These are phyloP conservation scores for Excoecaria agallocha DNA, from an alignment of 345 rosid species.

Conservation along the genomic window DNA sequence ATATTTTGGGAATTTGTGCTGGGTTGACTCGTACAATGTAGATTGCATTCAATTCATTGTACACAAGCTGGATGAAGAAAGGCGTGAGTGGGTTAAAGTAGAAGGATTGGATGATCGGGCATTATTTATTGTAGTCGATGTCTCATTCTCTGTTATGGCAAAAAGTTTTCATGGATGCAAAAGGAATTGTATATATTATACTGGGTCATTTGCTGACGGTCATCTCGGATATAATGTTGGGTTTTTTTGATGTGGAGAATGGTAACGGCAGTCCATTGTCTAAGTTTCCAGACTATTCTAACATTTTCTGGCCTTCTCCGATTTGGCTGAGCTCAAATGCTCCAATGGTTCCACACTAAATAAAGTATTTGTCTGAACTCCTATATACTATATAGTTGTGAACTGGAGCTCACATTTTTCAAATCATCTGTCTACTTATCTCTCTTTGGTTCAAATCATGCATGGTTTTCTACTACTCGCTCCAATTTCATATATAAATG, in stretches of 20 bases:
- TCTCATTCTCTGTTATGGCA: slow-evolving; percentile 16
- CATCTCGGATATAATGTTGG: background rate
- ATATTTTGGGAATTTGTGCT: slow-evolving; percentile 17
- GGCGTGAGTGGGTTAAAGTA: slow-evolving; percentile 4
- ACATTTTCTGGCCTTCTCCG: slow-evolving; percentile 13
- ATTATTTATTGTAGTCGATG: slow-evolving; percentile 4
- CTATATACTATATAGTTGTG: no score
- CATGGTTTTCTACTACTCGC: no score
- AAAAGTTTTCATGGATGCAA: slow-evolving; percentile 14
- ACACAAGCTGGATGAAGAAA: slow-evolving; percentile 13
- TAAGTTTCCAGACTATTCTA: background rate
- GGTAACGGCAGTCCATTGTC: background rate
- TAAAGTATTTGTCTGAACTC: no score
- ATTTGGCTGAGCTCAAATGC: background rate
- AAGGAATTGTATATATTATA: slow-evolving; percentile 7
- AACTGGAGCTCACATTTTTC: no score
- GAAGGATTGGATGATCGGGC: slow-evolving; percentile 6
- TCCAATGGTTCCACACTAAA: background rate
- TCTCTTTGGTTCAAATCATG: no score
- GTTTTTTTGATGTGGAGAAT: slow-evolving; percentile 3
- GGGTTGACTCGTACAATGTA: slow-evolving; percentile 16
- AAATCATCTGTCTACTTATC: no score
- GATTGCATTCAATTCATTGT: background rate
- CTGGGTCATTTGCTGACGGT: background rate
- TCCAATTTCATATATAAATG: no score